These are phyloP conservation scores for Physaria fendleri DNA, from an alignment of 345 rosid species.

Conservation along the genomic window DNA sequence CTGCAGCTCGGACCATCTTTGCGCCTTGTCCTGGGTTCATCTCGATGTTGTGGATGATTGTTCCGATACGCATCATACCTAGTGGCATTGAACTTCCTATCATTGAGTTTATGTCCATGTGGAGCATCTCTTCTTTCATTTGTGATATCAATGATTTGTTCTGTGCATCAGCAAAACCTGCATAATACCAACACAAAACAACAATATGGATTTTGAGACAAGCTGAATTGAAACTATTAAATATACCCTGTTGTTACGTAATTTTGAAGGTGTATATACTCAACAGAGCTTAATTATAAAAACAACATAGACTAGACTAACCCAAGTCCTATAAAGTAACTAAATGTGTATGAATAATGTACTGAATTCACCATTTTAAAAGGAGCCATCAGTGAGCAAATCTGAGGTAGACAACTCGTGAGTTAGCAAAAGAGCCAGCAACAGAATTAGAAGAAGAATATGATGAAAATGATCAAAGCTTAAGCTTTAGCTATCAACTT, in stretches of 20 bases:
- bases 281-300: not conserved
- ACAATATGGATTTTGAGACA: not conserved
- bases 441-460: not conserved
- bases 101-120: constrained; percentile 76
- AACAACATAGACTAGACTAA: not conserved
- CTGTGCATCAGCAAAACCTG: constrained; percentile 32
- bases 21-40: constrained; percentile 82
- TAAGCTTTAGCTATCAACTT: not conserved
- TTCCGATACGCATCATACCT: constrained; percentile 79
- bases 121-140: constrained; percentile 55
- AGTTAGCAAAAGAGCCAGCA: not conserved
- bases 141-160: constrained; percentile 40
- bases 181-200: not conserved
- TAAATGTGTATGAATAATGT: not conserved
- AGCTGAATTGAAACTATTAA: not conserved
- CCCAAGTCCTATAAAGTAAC: not conserved
- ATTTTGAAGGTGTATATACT: not conserved
- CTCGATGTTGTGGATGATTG: constrained; percentile 86
- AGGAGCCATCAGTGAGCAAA: not conserved
- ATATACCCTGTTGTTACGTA: not conserved
- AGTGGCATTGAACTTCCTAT: constrained; percentile 86
- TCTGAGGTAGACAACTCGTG: not conserved
- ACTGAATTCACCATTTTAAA: not conserved
- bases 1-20: constrained; percentile 76
- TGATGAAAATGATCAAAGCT: not conserved